Conservation (phyloP, 78 protist genomes). For the Kipferlia bialata region DNA sequence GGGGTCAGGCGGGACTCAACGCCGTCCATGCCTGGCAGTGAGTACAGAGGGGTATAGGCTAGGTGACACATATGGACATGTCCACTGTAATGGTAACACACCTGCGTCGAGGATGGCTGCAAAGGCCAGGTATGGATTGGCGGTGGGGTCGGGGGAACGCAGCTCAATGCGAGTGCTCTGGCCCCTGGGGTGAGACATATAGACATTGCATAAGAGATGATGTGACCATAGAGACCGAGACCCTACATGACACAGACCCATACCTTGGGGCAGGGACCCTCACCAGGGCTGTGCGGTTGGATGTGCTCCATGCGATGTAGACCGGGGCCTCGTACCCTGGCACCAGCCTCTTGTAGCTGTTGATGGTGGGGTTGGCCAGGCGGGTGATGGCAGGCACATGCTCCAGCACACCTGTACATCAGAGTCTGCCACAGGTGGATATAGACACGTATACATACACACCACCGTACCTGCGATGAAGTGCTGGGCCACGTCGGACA, state of each 20-base stretch:
- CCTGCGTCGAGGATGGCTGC: conserved; percentile 15
- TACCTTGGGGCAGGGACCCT: not conserved
- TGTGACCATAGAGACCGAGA: no score
- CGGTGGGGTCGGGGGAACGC: conserved; percentile 2
- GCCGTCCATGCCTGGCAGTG: no score
- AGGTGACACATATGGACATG: no score
- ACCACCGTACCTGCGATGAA: not conserved
- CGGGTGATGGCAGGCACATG: not conserved
- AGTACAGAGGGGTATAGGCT: no score
- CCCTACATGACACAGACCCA: no score
- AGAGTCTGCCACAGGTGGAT: not conserved
- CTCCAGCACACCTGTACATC: not conserved
- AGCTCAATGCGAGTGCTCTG: not conserved
- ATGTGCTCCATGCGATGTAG: not conserved
- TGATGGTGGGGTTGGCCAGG: conserved; percentile 3
- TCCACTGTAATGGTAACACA: no score
- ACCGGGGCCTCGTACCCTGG: not conserved
- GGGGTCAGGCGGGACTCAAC: not conserved
- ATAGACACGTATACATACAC: no score
- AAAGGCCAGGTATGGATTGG: conserved; percentile 8
- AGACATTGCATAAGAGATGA: no score
- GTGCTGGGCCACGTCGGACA: not conserved
- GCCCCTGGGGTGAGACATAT: not conserved
- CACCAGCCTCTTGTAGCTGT: conserved; percentile 3
- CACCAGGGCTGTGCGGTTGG: conserved; percentile 3